These are phyloP conservation scores for Chloromonas sp. DNA, from an alignment of 163 green algal genomes.

Conservation along the genomic window DNA sequence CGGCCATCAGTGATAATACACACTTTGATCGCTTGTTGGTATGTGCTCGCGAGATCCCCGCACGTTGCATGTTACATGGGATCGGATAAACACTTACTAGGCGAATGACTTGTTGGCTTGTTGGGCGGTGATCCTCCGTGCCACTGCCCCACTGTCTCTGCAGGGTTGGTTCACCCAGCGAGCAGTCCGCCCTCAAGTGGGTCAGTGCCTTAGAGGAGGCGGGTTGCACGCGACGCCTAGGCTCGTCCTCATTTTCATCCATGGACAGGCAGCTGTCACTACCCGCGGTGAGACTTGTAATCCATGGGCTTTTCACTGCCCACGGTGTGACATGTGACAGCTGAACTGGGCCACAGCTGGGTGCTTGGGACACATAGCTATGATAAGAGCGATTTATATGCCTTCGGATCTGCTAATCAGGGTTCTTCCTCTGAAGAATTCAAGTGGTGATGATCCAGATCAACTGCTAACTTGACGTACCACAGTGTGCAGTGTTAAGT, in stretches of 20 bases:
- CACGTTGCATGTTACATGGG: too few species aligned
- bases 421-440: too few species aligned
- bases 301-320: not conserved
- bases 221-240: slow-evolving; percentile 21
- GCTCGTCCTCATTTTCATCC: not conserved
- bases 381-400: not conserved
- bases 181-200: slow-evolving; percentile 42
- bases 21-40: too few species aligned
- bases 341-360: not conserved
- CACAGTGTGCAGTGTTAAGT: too few species aligned
- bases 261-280: not conserved
- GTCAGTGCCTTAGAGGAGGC: slow-evolving; percentile 45
- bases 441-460: too few species aligned
- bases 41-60: too few species aligned
- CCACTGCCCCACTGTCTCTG: too few species aligned
- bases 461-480: too few species aligned
- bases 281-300: not conserved
- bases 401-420: too few species aligned
- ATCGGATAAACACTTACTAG: too few species aligned
- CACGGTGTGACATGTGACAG: not conserved
- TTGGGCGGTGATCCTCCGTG: too few species aligned
- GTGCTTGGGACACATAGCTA: not conserved
- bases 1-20: too few species aligned
- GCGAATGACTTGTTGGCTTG: not conserved
- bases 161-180: slow-evolving; percentile 40